phyloP scores from a whole-genome alignment of 2,329 filamentous ascomycete species.

The Coniella vitis region DNA sequence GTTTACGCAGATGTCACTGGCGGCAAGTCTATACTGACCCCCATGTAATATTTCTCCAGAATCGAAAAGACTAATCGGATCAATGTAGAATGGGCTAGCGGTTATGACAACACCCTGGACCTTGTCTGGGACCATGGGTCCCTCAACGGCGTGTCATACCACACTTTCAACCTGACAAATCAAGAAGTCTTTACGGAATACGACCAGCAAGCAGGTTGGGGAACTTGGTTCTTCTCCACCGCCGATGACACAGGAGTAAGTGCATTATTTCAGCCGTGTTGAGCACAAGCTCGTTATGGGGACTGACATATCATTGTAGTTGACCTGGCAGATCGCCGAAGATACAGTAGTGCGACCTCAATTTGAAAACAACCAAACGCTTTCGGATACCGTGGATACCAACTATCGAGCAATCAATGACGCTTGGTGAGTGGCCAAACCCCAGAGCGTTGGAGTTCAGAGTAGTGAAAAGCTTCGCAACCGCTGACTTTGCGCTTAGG shows the following conservation, averaged over 20 bases:
- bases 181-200: constrained; percentile 64
- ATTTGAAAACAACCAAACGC: constrained; percentile 56
- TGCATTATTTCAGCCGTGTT: constrained; percentile 4
- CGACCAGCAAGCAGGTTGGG: constrained; percentile 72
- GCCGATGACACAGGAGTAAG: constrained; percentile 42
- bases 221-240: constrained; percentile 69
- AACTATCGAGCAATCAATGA: constrained; percentile 62
- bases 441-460: not conserved
- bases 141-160: constrained; percentile 49
- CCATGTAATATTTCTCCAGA: too few species aligned
- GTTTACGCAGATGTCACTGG: constrained; percentile 68
- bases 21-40: constrained; percentile 48
- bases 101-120: constrained; percentile 43
- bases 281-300: not conserved
- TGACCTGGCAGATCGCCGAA: constrained; percentile 64
- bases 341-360: constrained; percentile 58
- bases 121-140: constrained; percentile 57
- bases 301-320: constrained; percentile 28
- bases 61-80: too few species aligned
- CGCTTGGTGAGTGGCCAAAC: constrained; percentile 38
- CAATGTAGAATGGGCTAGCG: constrained; percentile 68
- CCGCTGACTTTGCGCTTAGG: constrained; percentile 29
- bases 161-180: constrained; percentile 52
- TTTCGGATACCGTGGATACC: constrained; percentile 58
- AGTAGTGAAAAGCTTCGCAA: not conserved